Evolutionary conservation across 257 asterid genomes (phyloP).

Genomic region (Capsicum baccatum): DNA sequence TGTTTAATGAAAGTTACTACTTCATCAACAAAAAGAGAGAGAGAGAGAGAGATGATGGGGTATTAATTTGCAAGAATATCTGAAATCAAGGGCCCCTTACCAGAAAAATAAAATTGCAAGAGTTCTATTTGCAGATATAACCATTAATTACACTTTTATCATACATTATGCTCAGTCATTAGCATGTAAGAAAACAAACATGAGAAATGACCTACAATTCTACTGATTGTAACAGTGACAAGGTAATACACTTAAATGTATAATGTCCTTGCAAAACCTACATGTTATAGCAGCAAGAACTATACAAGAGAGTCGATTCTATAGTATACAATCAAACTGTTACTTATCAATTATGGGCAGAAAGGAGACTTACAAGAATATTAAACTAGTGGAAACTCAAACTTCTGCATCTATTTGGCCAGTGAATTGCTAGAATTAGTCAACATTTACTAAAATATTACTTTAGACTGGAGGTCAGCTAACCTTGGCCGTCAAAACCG

Average conservation of each 20-base stretch:
- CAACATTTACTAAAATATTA: neutral
- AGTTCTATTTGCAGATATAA: neutral
- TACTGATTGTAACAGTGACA: neutral
- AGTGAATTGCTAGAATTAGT: neutral
- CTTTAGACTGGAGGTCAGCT: constrained; percentile 32
- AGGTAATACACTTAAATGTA: neutral
- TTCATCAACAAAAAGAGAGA: no score
- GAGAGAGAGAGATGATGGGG: neutral
- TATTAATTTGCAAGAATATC: neutral
- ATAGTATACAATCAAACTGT: neutral
- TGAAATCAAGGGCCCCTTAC: neutral
- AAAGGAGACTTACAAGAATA: neutral
- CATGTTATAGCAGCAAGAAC: neutral
- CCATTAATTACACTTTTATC: neutral
- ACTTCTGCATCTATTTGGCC: neutral
- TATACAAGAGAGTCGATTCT: neutral
- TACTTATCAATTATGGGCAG: neutral
- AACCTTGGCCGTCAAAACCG: constrained; percentile 76
- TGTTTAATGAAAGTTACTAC: no score
- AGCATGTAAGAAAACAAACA: neutral
- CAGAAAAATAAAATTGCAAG: neutral
- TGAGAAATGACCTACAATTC: neutral
- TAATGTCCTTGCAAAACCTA: neutral
- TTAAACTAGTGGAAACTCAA: constrained; percentile 5
- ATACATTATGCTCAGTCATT: neutral